Conservation (phyloP, 306 rosid species). For the Oxytropis ochrocephala region DNA sequence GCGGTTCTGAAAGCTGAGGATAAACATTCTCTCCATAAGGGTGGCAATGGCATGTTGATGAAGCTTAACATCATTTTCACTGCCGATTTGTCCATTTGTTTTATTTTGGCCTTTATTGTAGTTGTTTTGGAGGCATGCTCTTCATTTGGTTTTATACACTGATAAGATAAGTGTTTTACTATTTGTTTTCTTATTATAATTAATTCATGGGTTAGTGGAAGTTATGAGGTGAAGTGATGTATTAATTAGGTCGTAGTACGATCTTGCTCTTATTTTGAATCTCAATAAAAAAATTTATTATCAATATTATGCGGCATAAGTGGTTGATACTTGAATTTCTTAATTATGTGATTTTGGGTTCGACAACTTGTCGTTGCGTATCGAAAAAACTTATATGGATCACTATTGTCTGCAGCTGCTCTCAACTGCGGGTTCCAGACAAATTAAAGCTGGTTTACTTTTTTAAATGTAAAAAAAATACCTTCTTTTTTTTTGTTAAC, state of each 20-base stretch:
- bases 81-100: background rate
- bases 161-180: background rate
- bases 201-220: background rate
- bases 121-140: background rate
- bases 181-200: background rate
- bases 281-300: too few relatives aligned
- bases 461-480: too few relatives aligned
- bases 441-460: too few relatives aligned
- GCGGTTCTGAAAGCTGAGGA: conserved; percentile 49
- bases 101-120: background rate
- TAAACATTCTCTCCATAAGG: conserved; percentile 43
- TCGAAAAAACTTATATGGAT: too few relatives aligned
- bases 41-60: conserved; percentile 17
- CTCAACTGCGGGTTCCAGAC: too few relatives aligned
- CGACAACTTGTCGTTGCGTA: too few relatives aligned
- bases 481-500: too few relatives aligned
- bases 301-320: too few relatives aligned
- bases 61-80: background rate
- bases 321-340: too few relatives aligned
- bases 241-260: background rate
- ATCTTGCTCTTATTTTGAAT: background rate
- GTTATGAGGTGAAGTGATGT: background rate
- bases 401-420: too few relatives aligned
- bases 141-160: background rate
- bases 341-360: too few relatives aligned